Percentiles rank a stretch among this genome's conserved stretches.
Conservation (phyloP, 805 yeast species). For the Nakazawaea wickerhamii region DNA sequence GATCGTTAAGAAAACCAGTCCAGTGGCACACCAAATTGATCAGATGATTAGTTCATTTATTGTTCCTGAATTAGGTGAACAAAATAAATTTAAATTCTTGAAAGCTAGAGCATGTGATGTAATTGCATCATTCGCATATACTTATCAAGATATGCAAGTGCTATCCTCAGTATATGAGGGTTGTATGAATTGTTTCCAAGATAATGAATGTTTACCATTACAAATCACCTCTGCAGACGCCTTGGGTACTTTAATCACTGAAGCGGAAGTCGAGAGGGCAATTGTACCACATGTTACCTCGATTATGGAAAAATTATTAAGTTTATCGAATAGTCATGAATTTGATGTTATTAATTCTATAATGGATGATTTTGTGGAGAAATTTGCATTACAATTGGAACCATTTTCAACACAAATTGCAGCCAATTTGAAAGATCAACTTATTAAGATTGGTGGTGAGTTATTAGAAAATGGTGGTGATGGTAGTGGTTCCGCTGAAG, state of each 20-base stretch:
- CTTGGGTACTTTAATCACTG: slow-evolving; percentile 37
- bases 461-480: slow-evolving; percentile 47
- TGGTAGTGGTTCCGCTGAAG: slow-evolving; percentile 23
- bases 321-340: slow-evolving; percentile 69
- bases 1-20: slow-evolving; percentile 44
- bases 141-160: slow-evolving; percentile 22
- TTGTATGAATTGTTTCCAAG: slow-evolving; percentile 30
- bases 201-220: slow-evolving; percentile 39
- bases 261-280: slow-evolving; percentile 47
- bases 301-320: slow-evolving; percentile 70
- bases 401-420: slow-evolving; percentile 82
- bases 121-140: slow-evolving; percentile 27
- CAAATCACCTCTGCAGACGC: slow-evolving; percentile 50
- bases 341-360: slow-evolving; percentile 80
- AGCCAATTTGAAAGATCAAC: slow-evolving; percentile 62
- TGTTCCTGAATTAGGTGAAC: slow-evolving; percentile 53
- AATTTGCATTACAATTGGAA: slow-evolving; percentile 76
- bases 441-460: slow-evolving; percentile 64
- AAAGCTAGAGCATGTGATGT: slow-evolving; percentile 67
- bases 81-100: slow-evolving; percentile 53
- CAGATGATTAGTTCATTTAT: slow-evolving; percentile 52
- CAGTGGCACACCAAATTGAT: slow-evolving; percentile 57
- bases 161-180: slow-evolving; percentile 29
- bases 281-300: slow-evolving; percentile 60
- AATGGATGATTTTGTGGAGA: slow-evolving; percentile 91